Base-by-base conservation (phyloP, 2,329 filamentous ascomycete genomes). In the Paramyrothecium sp. region DNA sequence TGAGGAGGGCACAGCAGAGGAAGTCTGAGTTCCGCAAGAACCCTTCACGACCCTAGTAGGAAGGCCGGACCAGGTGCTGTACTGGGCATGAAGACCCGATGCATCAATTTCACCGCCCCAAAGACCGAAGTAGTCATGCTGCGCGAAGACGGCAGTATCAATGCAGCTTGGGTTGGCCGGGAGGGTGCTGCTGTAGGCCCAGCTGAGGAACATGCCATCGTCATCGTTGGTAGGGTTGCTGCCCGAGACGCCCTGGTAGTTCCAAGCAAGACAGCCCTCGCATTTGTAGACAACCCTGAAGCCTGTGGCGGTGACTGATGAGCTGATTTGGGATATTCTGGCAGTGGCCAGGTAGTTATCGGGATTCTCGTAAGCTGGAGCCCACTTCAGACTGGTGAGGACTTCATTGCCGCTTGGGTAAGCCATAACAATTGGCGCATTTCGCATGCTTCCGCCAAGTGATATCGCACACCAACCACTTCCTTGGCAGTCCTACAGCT, bases 251-350 rank as follows among this genome's bases (percentile, higher is more conserved):
- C 79, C 79, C 23, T 78, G 74, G 46, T 84, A 75, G 61, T 81
- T 71, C 80, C 83, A 86, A 1, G 74, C 64, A 21, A 84, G 73
- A 67, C 83, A 86, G 61, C 78, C 77, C 61, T 86, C 71, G 71
- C 88, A 90, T 51, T 84, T 80, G 73, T 88, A 90, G n/a, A 89
- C 79, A 51, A 89, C 67, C 50, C 81, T 81, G 69, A 84, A 90
- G 61, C 82, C 75, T 23, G 81, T 84, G 17, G 77, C 75, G 63
- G 81, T 87, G 56, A 89, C 75, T 23, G 74, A 79, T 16, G 81
- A 80, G 16, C 81, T 83, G 59, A 89, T 82, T 61, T 86, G 81
- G 0, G 83, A 87, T 22, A 90, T 68, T 34, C 78, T 84, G 10
- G 87, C 86, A 60, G 84, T 77, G 55, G 88, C 88, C 1, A 78